Evolutionary conservation across 148 eudicot genomes (phyloP), one percentile per base, ranked within the genome.

Genomic region (Drosera capensis): DNA sequence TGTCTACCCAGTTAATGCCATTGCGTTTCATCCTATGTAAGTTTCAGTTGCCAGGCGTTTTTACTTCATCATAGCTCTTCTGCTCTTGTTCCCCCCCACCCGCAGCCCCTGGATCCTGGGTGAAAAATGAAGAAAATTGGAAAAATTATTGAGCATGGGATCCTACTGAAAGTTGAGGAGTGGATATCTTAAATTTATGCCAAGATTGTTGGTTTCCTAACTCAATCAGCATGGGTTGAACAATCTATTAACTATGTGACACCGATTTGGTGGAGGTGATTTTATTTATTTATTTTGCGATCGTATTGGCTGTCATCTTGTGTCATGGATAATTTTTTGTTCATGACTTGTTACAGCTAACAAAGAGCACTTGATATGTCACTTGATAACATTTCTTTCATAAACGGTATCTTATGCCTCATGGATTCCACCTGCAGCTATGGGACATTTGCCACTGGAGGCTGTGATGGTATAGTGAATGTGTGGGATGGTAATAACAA

Each of bases 401-500:
- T n/a, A n/a, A n/a, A n/a, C n/a, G n/a, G n/a, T n/a, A n/a, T n/a
- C 31, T 11, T 45, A 48, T 1, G 43, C 13, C 19, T 20, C 21
- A 14, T 29, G 25, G 19, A 40, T 55, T 16, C n/a, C 9, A 34
- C 40, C 35, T 68, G 70, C 77, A 88, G 97, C 56, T 84, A 83
- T 51, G 96, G 94, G 48, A 88, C 96, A 45, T 88, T 88, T 71
- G 96, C 94, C 41, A 88, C 96, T 14, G 96, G 96, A 15, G 96
- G 96, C 14, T 88, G 94, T 61, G 94, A 88, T 61, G 97, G 94
- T 30, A 80, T 70, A 66, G 97, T 83, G 29, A 88, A 88, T 54
- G 78, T 88, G 41, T 88, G 97, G 97, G 97, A 88, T 62, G 97
- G 97, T 28, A 80, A 83, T 75, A 80, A 83, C 65, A 88, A 88